Evolutionary conservation across 495 filamentous ascomycete species (phyloP).

Genomic region (Hyaloscypha hepaticicola): DNA sequence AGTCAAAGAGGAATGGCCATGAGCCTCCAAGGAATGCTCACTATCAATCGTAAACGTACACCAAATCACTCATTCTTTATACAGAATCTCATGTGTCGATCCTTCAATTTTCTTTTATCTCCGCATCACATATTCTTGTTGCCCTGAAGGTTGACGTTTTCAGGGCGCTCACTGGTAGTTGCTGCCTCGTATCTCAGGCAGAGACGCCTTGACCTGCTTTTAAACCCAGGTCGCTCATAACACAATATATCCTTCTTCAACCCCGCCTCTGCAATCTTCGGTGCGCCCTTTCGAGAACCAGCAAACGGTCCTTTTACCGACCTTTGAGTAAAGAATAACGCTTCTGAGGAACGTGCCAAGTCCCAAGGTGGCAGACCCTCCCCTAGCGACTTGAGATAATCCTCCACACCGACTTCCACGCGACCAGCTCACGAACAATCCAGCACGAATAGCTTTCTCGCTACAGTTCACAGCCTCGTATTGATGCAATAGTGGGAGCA

Average conservation of each 20-base stretch:
- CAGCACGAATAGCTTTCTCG: constrained; percentile 7
- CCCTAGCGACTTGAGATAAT: neutral
- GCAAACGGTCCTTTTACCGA: neutral
- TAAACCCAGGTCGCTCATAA: neutral
- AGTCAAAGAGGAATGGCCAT: too few species aligned
- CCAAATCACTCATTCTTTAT: neutral
- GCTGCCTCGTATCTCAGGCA: neutral
- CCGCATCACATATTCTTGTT: neutral
- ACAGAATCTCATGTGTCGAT: neutral
- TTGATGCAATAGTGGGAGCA: constrained; percentile 18
- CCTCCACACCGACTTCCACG: constrained; percentile 26
- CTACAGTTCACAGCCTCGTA: constrained; percentile 19
- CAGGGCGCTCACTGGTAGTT: neutral
- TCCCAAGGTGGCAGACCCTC: constrained; percentile 13
- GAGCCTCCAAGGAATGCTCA: neutral
- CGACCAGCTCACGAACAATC: constrained; percentile 10
- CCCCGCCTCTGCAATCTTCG: neutral
- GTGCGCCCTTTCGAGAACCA: neutral
- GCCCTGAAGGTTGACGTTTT: neutral
- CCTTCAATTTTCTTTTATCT: neutral
- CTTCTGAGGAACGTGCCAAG: neutral
- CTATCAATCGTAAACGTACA: neutral
- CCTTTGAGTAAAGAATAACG: neutral
- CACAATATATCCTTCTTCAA: neutral
- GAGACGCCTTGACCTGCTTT: neutral